Base-by-base conservation (phyloP, 2,329 filamentous ascomycete species). In the Aspergillus intermedius region DNA sequence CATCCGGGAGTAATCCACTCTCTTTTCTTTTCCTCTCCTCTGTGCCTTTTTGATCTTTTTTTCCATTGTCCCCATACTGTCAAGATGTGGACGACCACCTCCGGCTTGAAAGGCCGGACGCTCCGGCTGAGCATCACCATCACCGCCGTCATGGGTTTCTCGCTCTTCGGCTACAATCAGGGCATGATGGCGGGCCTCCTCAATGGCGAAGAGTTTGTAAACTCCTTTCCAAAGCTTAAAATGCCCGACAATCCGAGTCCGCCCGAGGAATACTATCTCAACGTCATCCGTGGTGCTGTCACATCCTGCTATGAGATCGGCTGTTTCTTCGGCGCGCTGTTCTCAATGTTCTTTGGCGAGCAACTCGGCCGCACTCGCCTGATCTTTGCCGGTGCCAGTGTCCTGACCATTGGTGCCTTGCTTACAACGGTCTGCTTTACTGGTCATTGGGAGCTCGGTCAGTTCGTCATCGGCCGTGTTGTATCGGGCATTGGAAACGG, bases 291-390 rank as follows among this genome's bases (percentile, higher is more conserved):
- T 59, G 76, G 74, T 45, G 74, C 73, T 48, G 73, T 78, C 15
- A 76, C 74, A 1, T 68, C 76, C 13, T 77, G 76, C 52, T 80
- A 78, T 57, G 75, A 78, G 50, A 65, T 78, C 32, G 77, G 76
- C 15, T 67, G 65, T 50, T 60, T 68, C 54, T 60, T 61, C 34
- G 65, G 65, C 44, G 62, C 64, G 3, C 51, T 67, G 32, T 61
- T 67, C 45, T 58, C 57, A 7, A 56, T 64, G 15, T 49, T 56
- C 39, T 60, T 54, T 10, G 65, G 65, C 50, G 57, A 66, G 32
- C 43, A 50, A 5, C 52, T 67, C 17, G 67, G 67, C 17, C 65
- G 67, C 15, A 64, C 59, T 10, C 69, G 63, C 28, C 70, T 77
- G 0, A 74, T 77, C 46, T 77, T 81, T 55, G 68, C 75, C 41